Percentiles rank a stretch among this genome's conserved stretches.
These are phyloP conservation scores for Beauveria bassiana DNA, from an alignment of 2,329 filamentous ascomycete genomes.

Conservation along the genomic window DNA sequence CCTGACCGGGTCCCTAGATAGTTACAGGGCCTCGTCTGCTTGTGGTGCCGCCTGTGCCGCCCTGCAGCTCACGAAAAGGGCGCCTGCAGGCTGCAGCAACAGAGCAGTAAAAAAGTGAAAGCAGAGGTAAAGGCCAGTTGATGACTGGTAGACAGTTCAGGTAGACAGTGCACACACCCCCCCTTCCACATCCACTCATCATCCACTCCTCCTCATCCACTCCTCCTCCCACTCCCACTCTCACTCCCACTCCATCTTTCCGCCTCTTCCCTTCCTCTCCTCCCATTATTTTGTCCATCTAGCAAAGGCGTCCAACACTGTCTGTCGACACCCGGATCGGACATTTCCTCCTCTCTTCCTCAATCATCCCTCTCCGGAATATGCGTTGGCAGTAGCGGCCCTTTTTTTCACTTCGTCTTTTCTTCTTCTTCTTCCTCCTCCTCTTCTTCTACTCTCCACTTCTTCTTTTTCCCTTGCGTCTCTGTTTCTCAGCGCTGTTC, in stretches of 20 bases:
- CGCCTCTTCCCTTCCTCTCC: neutral
- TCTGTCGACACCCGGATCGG: neutral
- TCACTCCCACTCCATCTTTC: slow-evolving; percentile 17
- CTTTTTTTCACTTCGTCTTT: neutral
- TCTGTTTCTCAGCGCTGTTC: neutral
- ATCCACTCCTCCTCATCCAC: slow-evolving; percentile 16
- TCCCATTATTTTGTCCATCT: neutral
- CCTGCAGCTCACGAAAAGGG: neutral
- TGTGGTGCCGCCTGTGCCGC: neutral
- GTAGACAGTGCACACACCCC: slow-evolving; percentile 11
- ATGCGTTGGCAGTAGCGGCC: slow-evolving; percentile 2
- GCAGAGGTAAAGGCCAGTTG: neutral
- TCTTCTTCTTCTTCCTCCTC: neutral
- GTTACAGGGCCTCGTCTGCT: neutral
- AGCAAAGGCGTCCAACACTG: neutral
- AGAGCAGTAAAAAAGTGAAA: no score
- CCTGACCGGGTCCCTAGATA: neutral
- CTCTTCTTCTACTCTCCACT: neutral
- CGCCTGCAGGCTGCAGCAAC: neutral
- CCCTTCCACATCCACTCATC: slow-evolving; percentile 16
- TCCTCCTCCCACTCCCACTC: slow-evolving; percentile 12
- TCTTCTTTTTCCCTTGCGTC: neutral
- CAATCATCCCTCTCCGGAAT: neutral
- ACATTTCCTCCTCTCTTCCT: neutral
- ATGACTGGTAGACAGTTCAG: no score